phyloP scores from a whole-genome alignment of 345 rosid species.

The Mallotus nudiflorus region DNA sequence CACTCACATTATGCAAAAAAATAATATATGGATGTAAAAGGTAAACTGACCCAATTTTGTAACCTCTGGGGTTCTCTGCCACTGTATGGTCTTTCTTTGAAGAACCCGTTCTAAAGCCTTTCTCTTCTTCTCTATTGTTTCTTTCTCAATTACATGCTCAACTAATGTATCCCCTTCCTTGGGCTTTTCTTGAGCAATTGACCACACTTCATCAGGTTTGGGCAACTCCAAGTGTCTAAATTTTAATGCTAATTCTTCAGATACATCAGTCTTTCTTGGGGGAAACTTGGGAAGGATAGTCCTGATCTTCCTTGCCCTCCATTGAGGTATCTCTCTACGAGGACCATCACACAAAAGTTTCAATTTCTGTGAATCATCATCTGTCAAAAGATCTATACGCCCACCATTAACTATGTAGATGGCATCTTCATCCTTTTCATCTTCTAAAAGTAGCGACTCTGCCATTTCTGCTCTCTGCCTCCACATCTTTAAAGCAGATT shows the following conservation, averaged over 20 bases:
- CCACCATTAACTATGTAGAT: conserved; percentile 44
- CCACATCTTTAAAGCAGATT: conserved; percentile 42
- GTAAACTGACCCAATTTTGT: conserved; percentile 36
- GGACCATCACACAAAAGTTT: conserved; percentile 54
- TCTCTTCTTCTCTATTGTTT: conserved; percentile 43
- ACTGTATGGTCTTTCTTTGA: conserved; percentile 31
- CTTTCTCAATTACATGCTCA: conserved; percentile 49
- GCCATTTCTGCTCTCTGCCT: conserved; percentile 43
- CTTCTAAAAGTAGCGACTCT: conserved; percentile 34
- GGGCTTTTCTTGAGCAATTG: conserved; percentile 44
- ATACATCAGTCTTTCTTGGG: conserved; percentile 36
- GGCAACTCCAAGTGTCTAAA: conserved; percentile 35
- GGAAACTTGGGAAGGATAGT: conserved; percentile 44
- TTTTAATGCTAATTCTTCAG: conserved; percentile 30
- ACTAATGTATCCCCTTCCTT: conserved; percentile 43
- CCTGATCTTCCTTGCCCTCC: conserved; percentile 50
- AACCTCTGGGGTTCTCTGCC: conserved; percentile 37
- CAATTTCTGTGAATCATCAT: conserved; percentile 45
- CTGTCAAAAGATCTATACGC: conserved; percentile 47
- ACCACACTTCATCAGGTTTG: conserved; percentile 46
- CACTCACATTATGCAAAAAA: neutral
- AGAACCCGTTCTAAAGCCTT: conserved; percentile 42
- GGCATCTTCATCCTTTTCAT: conserved; percentile 33
- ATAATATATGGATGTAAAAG: neutral
- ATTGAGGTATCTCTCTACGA: conserved; percentile 46